A percentile compares a stretch with the other conserved stretches of the same genome.
These are phyloP conservation scores for Castanea crenata DNA, from an alignment of 306 rosid species.

Conservation along the genomic window DNA sequence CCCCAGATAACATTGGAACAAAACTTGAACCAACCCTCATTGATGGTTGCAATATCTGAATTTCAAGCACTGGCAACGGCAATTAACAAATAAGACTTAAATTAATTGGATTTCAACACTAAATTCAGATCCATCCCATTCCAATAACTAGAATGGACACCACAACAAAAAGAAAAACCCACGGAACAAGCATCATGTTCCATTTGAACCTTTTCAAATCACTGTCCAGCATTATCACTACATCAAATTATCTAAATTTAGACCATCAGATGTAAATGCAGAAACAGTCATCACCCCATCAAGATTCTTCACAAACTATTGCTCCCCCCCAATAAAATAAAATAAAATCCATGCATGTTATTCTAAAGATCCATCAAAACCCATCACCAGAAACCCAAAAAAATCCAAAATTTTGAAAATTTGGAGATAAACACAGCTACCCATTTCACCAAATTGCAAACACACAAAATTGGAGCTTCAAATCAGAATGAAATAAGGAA, in stretches of 20 bases:
- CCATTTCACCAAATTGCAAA: constrained; percentile 19
- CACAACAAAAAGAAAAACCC: neutral
- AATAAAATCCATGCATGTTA: neutral
- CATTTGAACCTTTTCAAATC: neutral
- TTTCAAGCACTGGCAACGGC: neutral
- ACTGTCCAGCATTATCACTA: constrained; percentile 1
- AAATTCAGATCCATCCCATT: constrained; percentile 9
- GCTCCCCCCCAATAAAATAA: too few species aligned
- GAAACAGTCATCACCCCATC: constrained; percentile 9
- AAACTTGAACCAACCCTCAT: neutral
- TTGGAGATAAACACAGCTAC: constrained; percentile 2
- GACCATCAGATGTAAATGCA: neutral
- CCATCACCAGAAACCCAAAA: neutral
- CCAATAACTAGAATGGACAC: neutral
- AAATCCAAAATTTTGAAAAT: neutral
- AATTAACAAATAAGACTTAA: neutral
- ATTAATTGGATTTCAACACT: neutral
- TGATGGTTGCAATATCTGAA: neutral
- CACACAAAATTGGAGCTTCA: neutral
- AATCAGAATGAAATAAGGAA: neutral
- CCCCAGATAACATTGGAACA: neutral
- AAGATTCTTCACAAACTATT: neutral
- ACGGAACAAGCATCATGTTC: neutral
- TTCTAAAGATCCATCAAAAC: neutral
- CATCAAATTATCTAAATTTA: neutral